A percentile compares a stretch with the other conserved stretches of the same genome.
phyloP scores from a whole-genome alignment of 1,139 yeast genomes.

The Wickerhamiella infanticola region DNA sequence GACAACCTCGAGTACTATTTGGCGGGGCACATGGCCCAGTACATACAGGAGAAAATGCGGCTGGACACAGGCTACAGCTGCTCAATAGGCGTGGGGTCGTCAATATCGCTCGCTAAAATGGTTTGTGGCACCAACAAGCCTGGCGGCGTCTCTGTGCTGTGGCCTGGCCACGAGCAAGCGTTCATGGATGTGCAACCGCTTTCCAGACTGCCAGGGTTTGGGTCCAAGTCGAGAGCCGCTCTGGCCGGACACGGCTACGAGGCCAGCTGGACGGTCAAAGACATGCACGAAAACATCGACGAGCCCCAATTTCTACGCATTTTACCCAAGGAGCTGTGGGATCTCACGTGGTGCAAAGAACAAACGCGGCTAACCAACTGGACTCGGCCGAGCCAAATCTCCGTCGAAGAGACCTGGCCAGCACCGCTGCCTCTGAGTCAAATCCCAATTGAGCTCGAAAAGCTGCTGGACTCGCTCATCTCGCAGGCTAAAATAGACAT shows the following conservation, averaged over 20 bases:
- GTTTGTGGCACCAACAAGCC: slow-evolving; percentile 23
- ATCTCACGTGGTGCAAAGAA: slow-evolving; percentile 20
- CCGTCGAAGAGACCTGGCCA: slow-evolving; percentile 24
- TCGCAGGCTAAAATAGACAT: slow-evolving; percentile 16
- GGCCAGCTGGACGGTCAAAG: slow-evolving; percentile 3
- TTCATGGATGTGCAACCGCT: slow-evolving; percentile 16
- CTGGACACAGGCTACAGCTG: slow-evolving; percentile 21
- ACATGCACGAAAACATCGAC: slow-evolving; percentile 6
- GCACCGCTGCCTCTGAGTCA: slow-evolving; percentile 2
- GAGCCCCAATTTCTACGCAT: slow-evolving; percentile 8
- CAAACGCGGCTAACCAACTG: slow-evolving; percentile 14
- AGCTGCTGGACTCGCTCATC: slow-evolving; percentile 16
- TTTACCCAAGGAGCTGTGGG: slow-evolving; percentile 17
- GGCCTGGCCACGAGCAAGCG: slow-evolving; percentile 16
- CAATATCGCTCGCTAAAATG: slow-evolving; percentile 23
- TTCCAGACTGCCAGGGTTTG: slow-evolving; percentile 21
- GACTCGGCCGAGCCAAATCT: slow-evolving; percentile 19
- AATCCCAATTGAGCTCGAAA: slow-evolving; percentile 12
- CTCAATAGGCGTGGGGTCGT: slow-evolving; percentile 23
- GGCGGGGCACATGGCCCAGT: slow-evolving; percentile 21
- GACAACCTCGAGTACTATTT: slow-evolving; percentile 14
- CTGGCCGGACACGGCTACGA: slow-evolving; percentile 1
- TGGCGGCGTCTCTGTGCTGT: slow-evolving; percentile 19
- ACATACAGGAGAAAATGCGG: slow-evolving; percentile 18
- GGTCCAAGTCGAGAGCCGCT: slow-evolving; percentile 11